These are phyloP conservation scores for Funneliformis caledonium DNA, from an alignment of 371 early-diverging fungal genomes.

Conservation along the genomic window DNA sequence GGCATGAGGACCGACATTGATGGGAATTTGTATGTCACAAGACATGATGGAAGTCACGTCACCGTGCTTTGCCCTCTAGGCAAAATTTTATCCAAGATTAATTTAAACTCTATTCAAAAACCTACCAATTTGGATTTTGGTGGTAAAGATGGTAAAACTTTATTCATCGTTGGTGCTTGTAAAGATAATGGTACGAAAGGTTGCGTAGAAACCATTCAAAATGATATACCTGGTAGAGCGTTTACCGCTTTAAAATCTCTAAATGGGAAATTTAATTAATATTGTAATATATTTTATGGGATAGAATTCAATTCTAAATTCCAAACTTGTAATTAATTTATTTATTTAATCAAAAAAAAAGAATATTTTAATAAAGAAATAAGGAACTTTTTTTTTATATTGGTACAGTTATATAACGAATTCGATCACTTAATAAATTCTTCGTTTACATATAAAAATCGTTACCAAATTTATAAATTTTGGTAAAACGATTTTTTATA, in stretches of 20 bases:
- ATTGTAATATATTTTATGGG: too few relatives aligned
- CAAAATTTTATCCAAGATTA: conserved; percentile 43
- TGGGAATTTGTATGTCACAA: conserved; percentile 56
- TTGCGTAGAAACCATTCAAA: conserved; percentile 37
- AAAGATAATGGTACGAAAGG: neutral
- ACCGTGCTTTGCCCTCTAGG: conserved; percentile 42
- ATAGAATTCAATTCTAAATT: too few relatives aligned
- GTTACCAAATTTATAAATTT: too few relatives aligned
- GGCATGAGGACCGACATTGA: conserved; percentile 56
- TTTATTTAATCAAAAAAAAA: too few relatives aligned
- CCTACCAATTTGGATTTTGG: conserved; percentile 59
- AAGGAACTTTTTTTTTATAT: too few relatives aligned
- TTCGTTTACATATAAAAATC: too few relatives aligned
- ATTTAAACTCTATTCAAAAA: conserved; percentile 42
- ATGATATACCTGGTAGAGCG: neutral
- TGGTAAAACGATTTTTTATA: too few relatives aligned
- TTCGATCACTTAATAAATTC: too few relatives aligned
- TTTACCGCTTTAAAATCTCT: neutral
- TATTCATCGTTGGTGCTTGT: conserved; percentile 57
- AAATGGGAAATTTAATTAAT: too few relatives aligned
- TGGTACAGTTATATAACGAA: too few relatives aligned
- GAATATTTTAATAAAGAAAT: too few relatives aligned
- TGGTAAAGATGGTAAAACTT: conserved; percentile 51
- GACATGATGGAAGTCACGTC: conserved; percentile 52
- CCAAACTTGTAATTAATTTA: too few relatives aligned